Evolutionary conservation across 2,329 filamentous ascomycete species (phyloP).

Genomic region (Septoria linicola): DNA sequence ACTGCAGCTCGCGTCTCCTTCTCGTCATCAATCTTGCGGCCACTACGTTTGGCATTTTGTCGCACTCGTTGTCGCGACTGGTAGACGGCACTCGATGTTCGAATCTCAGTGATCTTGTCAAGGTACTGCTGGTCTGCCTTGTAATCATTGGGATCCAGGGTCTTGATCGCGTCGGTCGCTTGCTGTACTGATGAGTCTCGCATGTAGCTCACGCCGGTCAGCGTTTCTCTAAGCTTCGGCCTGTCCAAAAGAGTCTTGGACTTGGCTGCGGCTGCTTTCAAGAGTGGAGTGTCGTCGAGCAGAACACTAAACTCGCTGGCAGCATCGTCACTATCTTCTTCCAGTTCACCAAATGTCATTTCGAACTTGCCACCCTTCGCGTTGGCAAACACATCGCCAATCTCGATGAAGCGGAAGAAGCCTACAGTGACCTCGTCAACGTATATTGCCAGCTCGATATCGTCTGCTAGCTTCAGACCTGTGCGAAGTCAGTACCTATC

Average conservation of each 20-base stretch:
- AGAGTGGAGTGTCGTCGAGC: constrained; percentile 47
- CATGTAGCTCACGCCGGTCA: constrained; percentile 44
- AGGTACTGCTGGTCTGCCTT: constrained; percentile 46
- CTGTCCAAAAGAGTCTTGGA: constrained; percentile 26
- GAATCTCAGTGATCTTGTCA: constrained; percentile 44
- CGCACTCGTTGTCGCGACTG: constrained; percentile 37
- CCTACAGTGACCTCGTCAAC: constrained; percentile 50
- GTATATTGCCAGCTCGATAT: constrained; percentile 55
- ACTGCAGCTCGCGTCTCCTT: constrained; percentile 52
- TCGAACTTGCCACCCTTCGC: constrained; percentile 54
- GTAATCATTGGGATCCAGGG: constrained; percentile 48
- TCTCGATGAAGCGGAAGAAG: constrained; percentile 52
- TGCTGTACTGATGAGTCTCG: constrained; percentile 39
- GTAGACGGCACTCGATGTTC: constrained; percentile 42
- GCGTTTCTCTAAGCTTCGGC: constrained; percentile 32
- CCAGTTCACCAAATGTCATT: constrained; percentile 49
- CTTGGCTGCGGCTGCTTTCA: constrained; percentile 45
- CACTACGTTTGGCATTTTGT: constrained; percentile 33
- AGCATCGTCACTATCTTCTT: constrained; percentile 38
- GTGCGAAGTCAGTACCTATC: not conserved
- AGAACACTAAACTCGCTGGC: constrained; percentile 44
- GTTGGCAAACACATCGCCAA: constrained; percentile 56
- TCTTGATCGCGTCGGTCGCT: constrained; percentile 43
- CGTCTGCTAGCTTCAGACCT: constrained; percentile 51
- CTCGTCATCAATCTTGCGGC: constrained; percentile 42